Evolutionary conservation across 2,329 filamentous ascomycete species (phyloP).

Genomic region (Alternaria triticimaculans): DNA sequence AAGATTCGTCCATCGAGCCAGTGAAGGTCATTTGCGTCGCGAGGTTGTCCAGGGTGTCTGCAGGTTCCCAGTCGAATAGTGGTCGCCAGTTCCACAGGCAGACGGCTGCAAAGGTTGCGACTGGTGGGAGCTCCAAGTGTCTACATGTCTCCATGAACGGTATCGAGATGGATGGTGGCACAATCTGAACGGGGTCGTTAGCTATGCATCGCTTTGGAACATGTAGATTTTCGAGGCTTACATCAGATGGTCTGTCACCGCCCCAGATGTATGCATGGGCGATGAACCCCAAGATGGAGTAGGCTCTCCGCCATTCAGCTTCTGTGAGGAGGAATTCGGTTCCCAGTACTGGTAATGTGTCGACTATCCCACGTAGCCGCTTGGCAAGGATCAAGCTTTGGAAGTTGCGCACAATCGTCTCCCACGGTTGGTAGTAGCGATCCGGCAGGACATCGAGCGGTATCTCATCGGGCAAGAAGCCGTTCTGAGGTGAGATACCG

Average conservation of each 20-base stretch:
- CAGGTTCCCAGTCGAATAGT: conserved; percentile 80
- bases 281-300: conserved; percentile 78
- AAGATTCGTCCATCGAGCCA: conserved; percentile 93
- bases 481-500: conserved; percentile 77
- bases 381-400: conserved; percentile 86
- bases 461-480: conserved; percentile 83
- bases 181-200: conserved; percentile 51
- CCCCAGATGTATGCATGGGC: conserved; percentile 92
- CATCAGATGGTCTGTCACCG: conserved; percentile 75
- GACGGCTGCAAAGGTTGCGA: conserved; percentile 90
- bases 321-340: conserved; percentile 82
- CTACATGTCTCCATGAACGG: conserved; percentile 80
- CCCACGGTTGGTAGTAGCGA: conserved; percentile 95
- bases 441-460: conserved; percentile 84
- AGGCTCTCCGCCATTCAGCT: conserved; percentile 89
- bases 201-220: conserved; percentile 9
- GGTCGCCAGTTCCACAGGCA: conserved; percentile 98
- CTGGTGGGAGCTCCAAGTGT: conserved; percentile 83
- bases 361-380: conserved; percentile 78
- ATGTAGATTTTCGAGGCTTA: conserved; percentile 45
- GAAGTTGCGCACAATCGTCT: conserved; percentile 82
- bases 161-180: conserved; percentile 83
- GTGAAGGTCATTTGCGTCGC: conserved; percentile 90
- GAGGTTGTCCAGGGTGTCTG: conserved; percentile 86
- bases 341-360: conserved; percentile 81